Conservation (phyloP, 371 early-diverging fungal species). For the Mucor indicus region DNA sequence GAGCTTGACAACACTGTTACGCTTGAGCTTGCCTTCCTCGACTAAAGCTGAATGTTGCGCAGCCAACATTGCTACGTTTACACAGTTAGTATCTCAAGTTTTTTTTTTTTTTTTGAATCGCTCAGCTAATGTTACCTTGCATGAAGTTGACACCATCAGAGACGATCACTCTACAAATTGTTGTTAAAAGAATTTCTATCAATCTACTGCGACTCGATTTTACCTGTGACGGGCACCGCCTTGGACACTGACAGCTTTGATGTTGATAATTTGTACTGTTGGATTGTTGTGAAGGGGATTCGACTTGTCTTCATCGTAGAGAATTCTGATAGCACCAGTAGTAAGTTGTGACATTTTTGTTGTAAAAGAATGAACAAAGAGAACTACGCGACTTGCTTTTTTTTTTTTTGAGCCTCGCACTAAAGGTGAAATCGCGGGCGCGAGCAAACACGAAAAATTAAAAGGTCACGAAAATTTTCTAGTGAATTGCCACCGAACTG, state of each 20-base stretch:
- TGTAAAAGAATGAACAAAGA: neutral
- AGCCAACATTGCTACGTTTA: constrained; percentile 71
- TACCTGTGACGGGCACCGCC: constrained; percentile 61
- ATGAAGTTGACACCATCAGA: constrained; percentile 67
- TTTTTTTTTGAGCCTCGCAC: neutral
- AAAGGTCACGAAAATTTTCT: no score
- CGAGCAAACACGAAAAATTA: no score
- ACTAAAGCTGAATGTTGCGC: constrained; percentile 52
- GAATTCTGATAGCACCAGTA: constrained; percentile 37
- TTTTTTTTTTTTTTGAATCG: no score
- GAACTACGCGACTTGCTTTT: constrained; percentile 5
- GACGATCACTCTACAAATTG: constrained; percentile 63
- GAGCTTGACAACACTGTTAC: constrained; percentile 52
- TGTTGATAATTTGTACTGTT: constrained; percentile 64
- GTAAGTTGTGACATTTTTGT: constrained; percentile 34
- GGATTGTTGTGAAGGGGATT: constrained; percentile 27
- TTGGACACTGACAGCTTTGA: constrained; percentile 41
- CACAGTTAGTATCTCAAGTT: no score
- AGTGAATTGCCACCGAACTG: no score
- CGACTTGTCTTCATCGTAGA: constrained; percentile 36
- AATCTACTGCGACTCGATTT: no score
- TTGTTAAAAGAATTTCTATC: no score
- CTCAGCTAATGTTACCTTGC: constrained; percentile 51
- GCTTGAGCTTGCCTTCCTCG: constrained; percentile 40
- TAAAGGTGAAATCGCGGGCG: no score